phyloP scores from a whole-genome alignment of 1,139 yeast genomes.

The Yamadazyma sp. region DNA sequence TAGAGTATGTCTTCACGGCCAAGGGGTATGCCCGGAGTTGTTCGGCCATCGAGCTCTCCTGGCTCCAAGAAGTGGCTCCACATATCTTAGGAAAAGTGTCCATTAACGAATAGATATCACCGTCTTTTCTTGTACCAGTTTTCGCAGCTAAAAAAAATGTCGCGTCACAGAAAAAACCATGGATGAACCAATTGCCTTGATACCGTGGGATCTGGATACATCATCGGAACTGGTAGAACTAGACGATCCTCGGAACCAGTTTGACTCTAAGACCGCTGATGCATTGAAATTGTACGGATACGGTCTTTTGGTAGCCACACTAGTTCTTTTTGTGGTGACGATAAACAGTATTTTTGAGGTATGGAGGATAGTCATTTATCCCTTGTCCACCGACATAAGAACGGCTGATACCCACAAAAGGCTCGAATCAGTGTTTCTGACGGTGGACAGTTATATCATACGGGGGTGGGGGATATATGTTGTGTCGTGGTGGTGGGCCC shows the following conservation, averaged over 20 bases:
- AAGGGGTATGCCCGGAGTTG: constrained; percentile 92
- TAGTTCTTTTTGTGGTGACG: constrained; percentile 43
- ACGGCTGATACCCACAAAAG: constrained; percentile 16
- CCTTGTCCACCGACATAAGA: constrained; percentile 18
- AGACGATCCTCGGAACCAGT: constrained; percentile 8
- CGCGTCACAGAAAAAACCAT: not conserved
- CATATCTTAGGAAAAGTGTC: constrained; percentile 49
- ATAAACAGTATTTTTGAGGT: constrained; percentile 42
- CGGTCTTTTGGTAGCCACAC: constrained; percentile 32
- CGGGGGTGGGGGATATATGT: constrained; percentile 56
- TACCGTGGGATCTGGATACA: constrained; percentile 14
- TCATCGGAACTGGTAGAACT: not conserved
- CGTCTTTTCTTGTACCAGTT: no score
- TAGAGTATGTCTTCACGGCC: constrained; percentile 89
- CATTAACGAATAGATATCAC: constrained; percentile 16
- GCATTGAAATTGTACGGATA: constrained; percentile 31
- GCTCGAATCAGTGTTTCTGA: constrained; percentile 16
- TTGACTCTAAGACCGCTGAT: not conserved
- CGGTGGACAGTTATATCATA: constrained; percentile 48
- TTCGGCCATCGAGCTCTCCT: constrained; percentile 75
- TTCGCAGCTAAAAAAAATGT: no score
- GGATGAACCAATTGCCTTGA: constrained; percentile 16
- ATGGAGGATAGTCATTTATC: constrained; percentile 45
- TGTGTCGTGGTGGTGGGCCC: constrained; percentile 75
- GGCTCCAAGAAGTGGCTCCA: constrained; percentile 87